phyloP scores from a whole-genome alignment of 2,329 filamentous ascomycete species.

The Pseudocercospora musae region DNA sequence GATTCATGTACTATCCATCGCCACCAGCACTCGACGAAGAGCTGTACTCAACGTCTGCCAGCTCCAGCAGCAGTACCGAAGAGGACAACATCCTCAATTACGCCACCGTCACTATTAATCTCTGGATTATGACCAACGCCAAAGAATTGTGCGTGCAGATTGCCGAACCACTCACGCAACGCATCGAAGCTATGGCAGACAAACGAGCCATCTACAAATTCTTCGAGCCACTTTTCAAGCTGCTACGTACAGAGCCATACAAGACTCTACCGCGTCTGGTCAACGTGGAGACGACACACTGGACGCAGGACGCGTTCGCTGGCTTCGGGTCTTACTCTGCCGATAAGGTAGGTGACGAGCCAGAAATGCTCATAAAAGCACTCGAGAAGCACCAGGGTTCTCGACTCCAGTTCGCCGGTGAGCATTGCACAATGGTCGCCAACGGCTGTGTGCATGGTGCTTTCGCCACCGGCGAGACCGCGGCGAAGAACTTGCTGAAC shows the following conservation, averaged over 20 bases:
- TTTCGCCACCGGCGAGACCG: slow-evolving; percentile 44
- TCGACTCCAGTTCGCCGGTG: slow-evolving; percentile 43
- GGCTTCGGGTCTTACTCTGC: slow-evolving; percentile 46
- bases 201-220: slow-evolving; percentile 40
- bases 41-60: slow-evolving; percentile 25
- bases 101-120: slow-evolving; percentile 42
- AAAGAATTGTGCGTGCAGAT: slow-evolving; percentile 46
- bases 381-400: slow-evolving; percentile 38
- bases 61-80: slow-evolving; percentile 30
- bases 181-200: slow-evolving; percentile 43
- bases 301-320: slow-evolving; percentile 44
- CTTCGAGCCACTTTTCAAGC: slow-evolving; percentile 46
- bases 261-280: slow-evolving; percentile 41
- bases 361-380: slow-evolving; percentile 37
- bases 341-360: slow-evolving; percentile 46
- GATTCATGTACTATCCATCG: slow-evolving; percentile 44
- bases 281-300: slow-evolving; percentile 44
- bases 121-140: slow-evolving; percentile 44
- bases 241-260: slow-evolving; percentile 44
- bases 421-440: slow-evolving; percentile 39
- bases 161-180: slow-evolving; percentile 45
- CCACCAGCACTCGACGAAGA: slow-evolving; percentile 31
- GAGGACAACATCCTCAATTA: slow-evolving; percentile 42
- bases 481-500: slow-evolving; percentile 40
- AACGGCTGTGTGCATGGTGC: slow-evolving; percentile 47